Percentiles rank a stretch among this genome's conserved stretches.
Conservation (phyloP, 2,329 filamentous ascomycete genomes). For the Ceratocystis variospora region DNA sequence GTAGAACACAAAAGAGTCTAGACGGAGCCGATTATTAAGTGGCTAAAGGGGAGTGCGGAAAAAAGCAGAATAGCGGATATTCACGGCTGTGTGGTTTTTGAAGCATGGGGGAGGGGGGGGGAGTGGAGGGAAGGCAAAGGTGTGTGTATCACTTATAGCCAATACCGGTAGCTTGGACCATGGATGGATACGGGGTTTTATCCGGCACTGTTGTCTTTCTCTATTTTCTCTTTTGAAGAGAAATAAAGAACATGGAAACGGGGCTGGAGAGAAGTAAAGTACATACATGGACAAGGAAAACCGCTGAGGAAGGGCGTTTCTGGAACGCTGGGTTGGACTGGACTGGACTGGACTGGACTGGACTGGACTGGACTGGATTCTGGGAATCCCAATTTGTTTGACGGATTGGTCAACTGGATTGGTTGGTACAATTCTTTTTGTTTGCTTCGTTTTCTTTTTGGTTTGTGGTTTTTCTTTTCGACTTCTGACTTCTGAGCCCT, state of each 20-base stretch:
- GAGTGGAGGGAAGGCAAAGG: neutral
- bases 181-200: neutral
- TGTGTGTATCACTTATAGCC: neutral
- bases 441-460: conserved; percentile 1
- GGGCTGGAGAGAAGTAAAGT: neutral
- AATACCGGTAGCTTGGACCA: too few species aligned
- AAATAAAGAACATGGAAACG: neutral
- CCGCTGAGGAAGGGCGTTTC: neutral
- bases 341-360: neutral
- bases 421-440: neutral
- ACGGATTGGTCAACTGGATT: neutral
- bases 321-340: neutral
- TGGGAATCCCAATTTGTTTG: neutral
- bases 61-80: too few species aligned
- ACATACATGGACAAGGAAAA: neutral
- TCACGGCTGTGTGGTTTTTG: too few species aligned
- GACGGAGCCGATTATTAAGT: neutral
- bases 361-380: neutral
- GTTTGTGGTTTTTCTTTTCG: too few species aligned
- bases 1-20: neutral
- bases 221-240: neutral
- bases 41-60: neutral
- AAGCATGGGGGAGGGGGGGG: too few species aligned
- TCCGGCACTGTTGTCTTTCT: neutral
- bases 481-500: too few species aligned